These are phyloP conservation scores for Naganishia antarctica DNA, from an alignment of 768 basidiomycete genomes.

Conservation along the genomic window DNA sequence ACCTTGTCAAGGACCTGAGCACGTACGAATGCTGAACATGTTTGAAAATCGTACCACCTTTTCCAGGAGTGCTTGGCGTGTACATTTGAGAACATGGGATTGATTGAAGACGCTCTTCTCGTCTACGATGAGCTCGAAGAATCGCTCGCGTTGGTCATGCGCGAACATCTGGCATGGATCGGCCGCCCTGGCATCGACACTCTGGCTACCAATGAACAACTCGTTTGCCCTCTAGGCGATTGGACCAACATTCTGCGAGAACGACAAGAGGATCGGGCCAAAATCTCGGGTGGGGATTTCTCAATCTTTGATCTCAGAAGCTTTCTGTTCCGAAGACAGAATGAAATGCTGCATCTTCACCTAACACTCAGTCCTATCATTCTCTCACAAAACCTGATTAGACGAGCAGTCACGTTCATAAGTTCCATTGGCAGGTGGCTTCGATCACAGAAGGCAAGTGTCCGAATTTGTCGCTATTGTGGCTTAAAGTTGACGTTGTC, in stretches of 20 bases:
- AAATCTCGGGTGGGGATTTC: conserved; percentile 3
- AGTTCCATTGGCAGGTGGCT: conserved; percentile 69
- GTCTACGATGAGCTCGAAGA: conserved; percentile 89
- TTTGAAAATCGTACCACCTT: neutral
- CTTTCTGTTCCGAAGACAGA: conserved; percentile 14
- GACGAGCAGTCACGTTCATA: conserved; percentile 69
- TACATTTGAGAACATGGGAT: conserved; percentile 83
- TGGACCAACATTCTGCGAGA: neutral
- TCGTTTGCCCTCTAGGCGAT: neutral
- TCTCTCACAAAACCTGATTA: neutral
- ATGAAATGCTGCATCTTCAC: neutral
- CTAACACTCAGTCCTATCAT: neutral
- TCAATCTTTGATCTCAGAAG: conserved; percentile 21
- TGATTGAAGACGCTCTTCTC: conserved; percentile 80
- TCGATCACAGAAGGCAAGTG: conserved; percentile 54
- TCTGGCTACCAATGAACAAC: conserved; percentile 5
- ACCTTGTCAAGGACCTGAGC: too few species aligned
- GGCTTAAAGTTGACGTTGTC: neutral
- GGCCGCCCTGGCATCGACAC: conserved; percentile 13
- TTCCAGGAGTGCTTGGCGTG: conserved; percentile 83
- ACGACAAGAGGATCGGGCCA: conserved; percentile 35
- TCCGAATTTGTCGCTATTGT: neutral
- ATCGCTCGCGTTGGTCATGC: conserved; percentile 56
- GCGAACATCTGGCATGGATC: conserved; percentile 23
- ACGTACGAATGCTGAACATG: too few species aligned